phyloP scores from a whole-genome alignment of 2,329 filamentous ascomycete species.

The Thelonectria rubi region DNA sequence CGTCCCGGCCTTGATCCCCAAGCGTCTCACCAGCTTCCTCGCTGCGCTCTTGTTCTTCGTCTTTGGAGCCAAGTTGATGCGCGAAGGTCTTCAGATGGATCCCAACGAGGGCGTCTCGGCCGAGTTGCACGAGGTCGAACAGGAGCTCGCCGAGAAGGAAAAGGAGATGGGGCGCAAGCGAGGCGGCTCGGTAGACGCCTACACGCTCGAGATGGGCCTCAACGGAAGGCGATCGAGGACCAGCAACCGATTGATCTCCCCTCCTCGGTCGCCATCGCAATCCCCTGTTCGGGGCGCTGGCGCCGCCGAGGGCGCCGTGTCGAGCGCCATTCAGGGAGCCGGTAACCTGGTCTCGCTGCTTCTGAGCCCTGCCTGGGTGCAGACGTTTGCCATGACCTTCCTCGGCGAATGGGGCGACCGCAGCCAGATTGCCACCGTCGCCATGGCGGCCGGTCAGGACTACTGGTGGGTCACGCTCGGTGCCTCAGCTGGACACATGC shows the following conservation, averaged over 20 bases:
- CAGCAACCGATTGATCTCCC: slow-evolving; percentile 80
- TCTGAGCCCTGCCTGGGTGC: slow-evolving; percentile 95
- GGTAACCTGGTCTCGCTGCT: slow-evolving; percentile 88
- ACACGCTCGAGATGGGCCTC: slow-evolving; percentile 82
- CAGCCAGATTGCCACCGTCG: slow-evolving; percentile 97
- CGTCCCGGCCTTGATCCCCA: slow-evolving; percentile 88
- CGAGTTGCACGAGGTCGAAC: slow-evolving; percentile 97
- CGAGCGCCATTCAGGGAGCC: slow-evolving; percentile 67
- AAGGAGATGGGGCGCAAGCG: slow-evolving; percentile 73
- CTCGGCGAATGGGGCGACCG: slow-evolving; percentile 97
- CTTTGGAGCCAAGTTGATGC: slow-evolving; percentile 85
- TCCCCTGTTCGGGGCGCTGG: slow-evolving; percentile 72
- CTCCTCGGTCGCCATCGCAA: slow-evolving; percentile 81
- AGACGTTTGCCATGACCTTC: slow-evolving; percentile 99
- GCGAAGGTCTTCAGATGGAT: slow-evolving; percentile 89
- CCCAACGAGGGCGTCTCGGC: slow-evolving; percentile 91
- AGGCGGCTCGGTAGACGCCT: slow-evolving; percentile 73
- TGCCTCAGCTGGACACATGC: slow-evolving; percentile 83
- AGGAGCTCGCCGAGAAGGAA: slow-evolving; percentile 93
- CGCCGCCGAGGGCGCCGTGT: slow-evolving; percentile 51
- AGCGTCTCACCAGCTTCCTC: slow-evolving; percentile 87
- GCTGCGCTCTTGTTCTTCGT: slow-evolving; percentile 87
- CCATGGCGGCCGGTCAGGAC: slow-evolving; percentile 97
- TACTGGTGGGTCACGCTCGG: slow-evolving; percentile 99
- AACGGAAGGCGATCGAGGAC: slow-evolving; percentile 75